phyloP scores from a whole-genome alignment of 75 land plant species.

The Ceratopteris richardii region DNA sequence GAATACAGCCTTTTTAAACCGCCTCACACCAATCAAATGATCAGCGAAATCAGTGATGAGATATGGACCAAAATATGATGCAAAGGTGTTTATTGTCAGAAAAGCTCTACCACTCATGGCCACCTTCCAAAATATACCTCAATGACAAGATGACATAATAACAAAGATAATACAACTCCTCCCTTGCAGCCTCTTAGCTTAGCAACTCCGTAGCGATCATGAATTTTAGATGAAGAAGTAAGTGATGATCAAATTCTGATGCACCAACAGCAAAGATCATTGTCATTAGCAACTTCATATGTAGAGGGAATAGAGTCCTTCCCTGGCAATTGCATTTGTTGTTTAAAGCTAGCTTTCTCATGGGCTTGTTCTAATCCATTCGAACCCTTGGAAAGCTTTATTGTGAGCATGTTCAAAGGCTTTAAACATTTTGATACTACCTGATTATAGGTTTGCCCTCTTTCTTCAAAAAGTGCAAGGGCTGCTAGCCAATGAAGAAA shows the following conservation, averaged over 20 bases:
- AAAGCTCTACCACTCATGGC: no score
- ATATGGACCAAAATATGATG: no score
- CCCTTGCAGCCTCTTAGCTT: conserved; percentile 80
- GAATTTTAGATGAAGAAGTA: conserved; percentile 51
- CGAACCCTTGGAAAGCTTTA: conserved; percentile 41
- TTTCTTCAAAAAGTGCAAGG: conserved; percentile 95
- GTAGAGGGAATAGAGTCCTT: no score
- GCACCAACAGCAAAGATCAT: conserved; percentile 81
- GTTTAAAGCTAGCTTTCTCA: conserved; percentile 19
- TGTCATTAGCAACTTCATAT: conserved; percentile 49
- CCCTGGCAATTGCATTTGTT: no score
- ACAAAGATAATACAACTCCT: conserved; percentile 51
- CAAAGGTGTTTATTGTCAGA: no score
- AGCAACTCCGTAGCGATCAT: conserved; percentile 89
- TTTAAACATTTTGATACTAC: no score
- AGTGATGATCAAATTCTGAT: conserved; percentile 43
- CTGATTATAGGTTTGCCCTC: conserved; percentile 81
- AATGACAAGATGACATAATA: conserved; percentile 67
- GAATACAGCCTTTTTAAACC: no score
- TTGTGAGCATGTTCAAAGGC: conserved; percentile 63
- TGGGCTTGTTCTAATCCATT: conserved; percentile 36
- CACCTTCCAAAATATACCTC: no score
- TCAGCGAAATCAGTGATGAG: no score
- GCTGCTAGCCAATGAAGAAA: conserved; percentile 72
- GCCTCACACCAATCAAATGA: no score